Evolutionary conservation across 371 early-diverging fungal genomes (phyloP), one percentile per base, ranked within the genome.

Genomic region (Mortierella sp.): DNA sequence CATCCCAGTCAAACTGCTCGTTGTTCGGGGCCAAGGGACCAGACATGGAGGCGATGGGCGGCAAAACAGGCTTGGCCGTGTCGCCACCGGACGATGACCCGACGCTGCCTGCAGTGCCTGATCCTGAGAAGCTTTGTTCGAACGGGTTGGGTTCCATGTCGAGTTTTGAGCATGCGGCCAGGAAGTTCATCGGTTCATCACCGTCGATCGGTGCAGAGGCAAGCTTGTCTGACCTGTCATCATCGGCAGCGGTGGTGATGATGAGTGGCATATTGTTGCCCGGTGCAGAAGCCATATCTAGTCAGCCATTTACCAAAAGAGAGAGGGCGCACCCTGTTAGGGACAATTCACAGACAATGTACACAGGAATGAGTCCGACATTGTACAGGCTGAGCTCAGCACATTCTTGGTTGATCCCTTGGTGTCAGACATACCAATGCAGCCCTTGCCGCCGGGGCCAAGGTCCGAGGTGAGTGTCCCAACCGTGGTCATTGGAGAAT

Each of bases 61-160:
- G 76, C 31, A 79, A 54, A 5, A 78, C 60, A 3, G 70, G 70
- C 19, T 67, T 69, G 24, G 78, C n/a, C n/a, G 78, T 1, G 78
- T 68, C 67, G 81, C 40, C 46, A 60, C 39, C 21, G 62, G 41
- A 39, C n/a, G 48, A 13, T 50, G 34, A 44, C 21, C 51, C 27
- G 37, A 19, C 31, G 45, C 10, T 34, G 34, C n/a, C n/a, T n/a
- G 46, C 41, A 28, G 43, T 13, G 79, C 69, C 51, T 81, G 65
- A 24, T 41, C 67, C 73, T 4, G 90, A 88, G 67, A 94, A 94
- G 61, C 91, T 92, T 64, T 91, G 87, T 63, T 93, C 95, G 67
- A 95, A 95, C 22, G 94, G 95, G 81, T 95, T 95, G 21, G 92
- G 92, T 59, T 95, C 95, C 64, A 87, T 82, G 69, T 91, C 89